Conservation (phyloP, 179 eudicot species). For the Silene vulgaris region DNA sequence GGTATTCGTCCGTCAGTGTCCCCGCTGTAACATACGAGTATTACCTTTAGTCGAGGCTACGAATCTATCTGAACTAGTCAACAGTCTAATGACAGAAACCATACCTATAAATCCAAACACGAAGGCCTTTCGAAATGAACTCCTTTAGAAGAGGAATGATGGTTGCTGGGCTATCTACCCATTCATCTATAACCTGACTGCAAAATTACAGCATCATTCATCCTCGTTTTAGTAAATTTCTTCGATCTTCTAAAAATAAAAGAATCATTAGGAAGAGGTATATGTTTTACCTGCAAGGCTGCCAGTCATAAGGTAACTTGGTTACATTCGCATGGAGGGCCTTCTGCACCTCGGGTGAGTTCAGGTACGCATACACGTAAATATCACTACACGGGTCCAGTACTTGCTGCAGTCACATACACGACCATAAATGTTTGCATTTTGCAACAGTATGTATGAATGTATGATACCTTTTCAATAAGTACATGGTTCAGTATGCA, state of each 20-base stretch:
- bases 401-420: conserved; percentile 27
- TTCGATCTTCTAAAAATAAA: no score
- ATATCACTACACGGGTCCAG: conserved; percentile 56
- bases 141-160: conserved; percentile 49
- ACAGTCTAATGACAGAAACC: background rate
- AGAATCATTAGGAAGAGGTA: background rate
- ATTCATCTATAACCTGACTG: conserved; percentile 32
- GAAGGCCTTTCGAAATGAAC: conserved; percentile 48
- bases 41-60: background rate
- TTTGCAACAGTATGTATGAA: background rate
- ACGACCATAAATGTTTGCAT: no score
- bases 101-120: conserved; percentile 69
- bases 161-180: conserved; percentile 46
- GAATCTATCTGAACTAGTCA: background rate
- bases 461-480: no score
- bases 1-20: conserved; percentile 59
- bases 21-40: conserved; percentile 39
- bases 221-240: background rate
- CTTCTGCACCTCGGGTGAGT: conserved; percentile 49
- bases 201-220: background rate
- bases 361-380: conserved; percentile 44
- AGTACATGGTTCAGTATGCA: background rate
- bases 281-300: conserved; percentile 42
- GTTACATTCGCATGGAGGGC: conserved; percentile 55
- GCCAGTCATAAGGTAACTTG: conserved; percentile 37